These are phyloP conservation scores for Erythrophleum ivorense DNA, from an alignment of 331 rosid genomes.

Conservation along the genomic window DNA sequence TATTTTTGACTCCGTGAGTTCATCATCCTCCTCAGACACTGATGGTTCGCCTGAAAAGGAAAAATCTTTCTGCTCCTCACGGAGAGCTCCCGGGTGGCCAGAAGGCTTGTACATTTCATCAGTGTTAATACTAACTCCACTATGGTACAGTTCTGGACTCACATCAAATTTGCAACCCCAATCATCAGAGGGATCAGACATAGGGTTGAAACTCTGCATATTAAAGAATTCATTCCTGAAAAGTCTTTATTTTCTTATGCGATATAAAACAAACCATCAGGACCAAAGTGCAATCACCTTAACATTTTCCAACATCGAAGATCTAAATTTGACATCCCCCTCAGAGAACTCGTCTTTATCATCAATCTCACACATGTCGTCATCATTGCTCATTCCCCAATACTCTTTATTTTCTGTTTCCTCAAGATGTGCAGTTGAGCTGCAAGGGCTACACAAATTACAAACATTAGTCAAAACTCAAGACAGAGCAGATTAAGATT, in stretches of 20 bases:
- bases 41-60: constrained; percentile 75
- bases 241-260: constrained; percentile 18
- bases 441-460: constrained; percentile 61
- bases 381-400: constrained; percentile 70
- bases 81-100: constrained; percentile 48
- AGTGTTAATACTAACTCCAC: constrained; percentile 43
- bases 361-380: constrained; percentile 87
- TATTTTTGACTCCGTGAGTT: constrained; percentile 91
- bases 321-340: constrained; percentile 50
- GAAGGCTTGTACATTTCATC: constrained; percentile 51
- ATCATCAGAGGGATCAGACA: constrained; percentile 88
- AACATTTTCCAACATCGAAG: constrained; percentile 55
- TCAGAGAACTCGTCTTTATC: constrained; percentile 59
- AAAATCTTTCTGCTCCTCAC: constrained; percentile 58
- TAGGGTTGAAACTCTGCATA: constrained; percentile 87
- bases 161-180: constrained; percentile 70
- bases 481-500: constrained; percentile 45
- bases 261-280: constrained; percentile 27
- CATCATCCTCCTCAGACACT: constrained; percentile 89
- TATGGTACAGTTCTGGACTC: constrained; percentile 58
- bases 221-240: constrained; percentile 29
- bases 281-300: constrained; percentile 59
- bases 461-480: constrained; percentile 52
- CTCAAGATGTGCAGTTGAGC: constrained; percentile 55
- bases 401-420: constrained; percentile 48